phyloP scores from a whole-genome alignment of 306 rosid genomes.

The Acacia melanoxylon region DNA sequence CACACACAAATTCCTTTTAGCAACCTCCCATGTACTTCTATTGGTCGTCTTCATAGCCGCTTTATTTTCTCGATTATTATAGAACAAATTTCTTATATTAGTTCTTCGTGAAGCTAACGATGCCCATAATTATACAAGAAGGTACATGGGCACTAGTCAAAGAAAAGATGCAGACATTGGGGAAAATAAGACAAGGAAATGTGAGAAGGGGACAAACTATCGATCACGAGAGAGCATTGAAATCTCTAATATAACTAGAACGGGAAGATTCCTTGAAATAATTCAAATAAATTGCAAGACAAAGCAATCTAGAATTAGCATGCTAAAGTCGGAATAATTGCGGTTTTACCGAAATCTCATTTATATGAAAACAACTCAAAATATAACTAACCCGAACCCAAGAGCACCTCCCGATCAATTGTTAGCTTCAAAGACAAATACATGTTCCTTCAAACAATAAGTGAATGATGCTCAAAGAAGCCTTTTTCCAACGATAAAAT shows the following conservation, averaged over 20 bases:
- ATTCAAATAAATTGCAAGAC: background rate
- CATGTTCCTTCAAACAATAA: conserved; percentile 87
- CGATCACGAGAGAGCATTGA: background rate
- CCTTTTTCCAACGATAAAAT: conserved; percentile 83
- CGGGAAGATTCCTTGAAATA: background rate
- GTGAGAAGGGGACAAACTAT: background rate
- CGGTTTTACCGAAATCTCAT: conserved; percentile 11
- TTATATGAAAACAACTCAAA: background rate
- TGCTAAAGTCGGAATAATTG: conserved; percentile 19
- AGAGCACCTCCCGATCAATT: conserved; percentile 77
- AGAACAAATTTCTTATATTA: background rate
- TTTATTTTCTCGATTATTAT: background rate
- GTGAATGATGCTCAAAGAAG: conserved; percentile 79
- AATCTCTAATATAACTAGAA: background rate
- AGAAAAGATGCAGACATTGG: background rate
- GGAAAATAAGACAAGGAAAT: background rate
- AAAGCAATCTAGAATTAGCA: background rate
- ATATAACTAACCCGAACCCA: conserved; percentile 79
- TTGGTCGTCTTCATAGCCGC: background rate
- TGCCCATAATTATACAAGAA: background rate
- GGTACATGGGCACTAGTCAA: background rate
- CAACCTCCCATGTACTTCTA: background rate
- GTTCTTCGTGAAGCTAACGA: background rate
- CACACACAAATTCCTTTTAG: too few relatives aligned
- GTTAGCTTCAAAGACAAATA: conserved; percentile 94